Base-by-base conservation (phyloP, 2,329 filamentous ascomycete species). In the Arthrobotrys iridis region DNA sequence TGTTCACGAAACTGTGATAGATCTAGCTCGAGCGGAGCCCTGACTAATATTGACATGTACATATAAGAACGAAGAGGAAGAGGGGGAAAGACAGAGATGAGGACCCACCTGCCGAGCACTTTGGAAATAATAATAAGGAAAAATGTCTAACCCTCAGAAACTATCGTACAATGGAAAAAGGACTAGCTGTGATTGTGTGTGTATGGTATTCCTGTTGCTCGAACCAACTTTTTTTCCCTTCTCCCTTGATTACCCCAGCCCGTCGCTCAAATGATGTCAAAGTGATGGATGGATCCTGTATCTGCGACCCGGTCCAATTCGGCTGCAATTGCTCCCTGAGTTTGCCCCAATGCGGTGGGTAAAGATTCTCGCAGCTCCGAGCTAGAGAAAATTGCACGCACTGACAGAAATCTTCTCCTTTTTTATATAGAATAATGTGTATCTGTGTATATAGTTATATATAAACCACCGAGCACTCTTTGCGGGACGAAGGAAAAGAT, bases 181-280 rank as follows among this genome's bases (percentile, higher is more conserved):
- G n/a, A n/a, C n/a, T n/a, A n/a, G n/a, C 24, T 50, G 26, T 33
- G 46, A 50, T 50, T 33, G n/a, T n/a, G n/a, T n/a, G n/a, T n/a
- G n/a, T n/a, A n/a, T n/a, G n/a, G 37, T 33, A 57, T 57, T 57
- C 11, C 20, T 11, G 18, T 50, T 50, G 10, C 15, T 30, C 24
- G 24, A 50, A 15, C 45, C 24, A 30, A 30, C 24, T 55, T 33
- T 33, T 33, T 4, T 33, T n/a, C 28, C 13, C 15, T 57, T 52
- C 30, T 50, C 35, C 18, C 22, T 55, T 33, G 63, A 26, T 35
- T 52, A 35, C 41, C 63, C 63, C 48, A 58, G 50, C n/a, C 63
- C n/a, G 40, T 37, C 48, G 46, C 30, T 30, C 33, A 48, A 62
- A 74, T 74, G 70, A 74, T 74, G 70, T 74, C 70, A 74, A 74